Percentiles rank a stretch among this genome's conserved stretches.
phyloP scores from a whole-genome alignment of 768 basidiomycete genomes.

The Gloeophyllum trabeum region DNA sequence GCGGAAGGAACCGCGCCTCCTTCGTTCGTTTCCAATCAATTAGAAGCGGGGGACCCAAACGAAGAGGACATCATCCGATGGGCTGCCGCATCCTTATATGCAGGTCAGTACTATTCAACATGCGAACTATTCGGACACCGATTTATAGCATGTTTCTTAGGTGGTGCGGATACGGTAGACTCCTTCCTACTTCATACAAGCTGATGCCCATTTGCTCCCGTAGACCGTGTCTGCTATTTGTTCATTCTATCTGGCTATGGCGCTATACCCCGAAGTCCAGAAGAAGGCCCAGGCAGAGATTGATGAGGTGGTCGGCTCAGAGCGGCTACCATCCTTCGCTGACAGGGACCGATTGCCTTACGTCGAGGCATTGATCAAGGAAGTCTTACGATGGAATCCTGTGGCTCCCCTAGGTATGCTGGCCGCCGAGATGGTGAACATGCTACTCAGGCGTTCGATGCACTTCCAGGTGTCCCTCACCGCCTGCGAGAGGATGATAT shows the following conservation, averaged over 20 bases:
- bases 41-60: neutral
- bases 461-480: neutral
- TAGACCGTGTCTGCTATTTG: neutral
- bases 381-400: constrained; percentile 21
- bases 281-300: constrained; percentile 13
- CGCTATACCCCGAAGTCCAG: constrained; percentile 11
- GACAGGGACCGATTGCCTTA: constrained; percentile 11
- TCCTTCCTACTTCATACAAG: no score
- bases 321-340: constrained; percentile 9
- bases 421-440: neutral
- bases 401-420: constrained; percentile 16
- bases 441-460: neutral
- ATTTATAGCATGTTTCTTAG: no score
- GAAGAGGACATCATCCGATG: neutral
- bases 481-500: neutral
- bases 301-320: constrained; percentile 10
- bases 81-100: neutral
- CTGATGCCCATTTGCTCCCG: no score
- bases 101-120: no score
- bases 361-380: constrained; percentile 12
- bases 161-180: no score
- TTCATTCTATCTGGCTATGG: constrained; percentile 12
- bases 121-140: no score
- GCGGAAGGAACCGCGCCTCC: neutral
- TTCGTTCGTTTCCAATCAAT: neutral